Evolutionary conservation across 2,329 filamentous ascomycete species (phyloP).

Genomic region (Calonectria honghensis): DNA sequence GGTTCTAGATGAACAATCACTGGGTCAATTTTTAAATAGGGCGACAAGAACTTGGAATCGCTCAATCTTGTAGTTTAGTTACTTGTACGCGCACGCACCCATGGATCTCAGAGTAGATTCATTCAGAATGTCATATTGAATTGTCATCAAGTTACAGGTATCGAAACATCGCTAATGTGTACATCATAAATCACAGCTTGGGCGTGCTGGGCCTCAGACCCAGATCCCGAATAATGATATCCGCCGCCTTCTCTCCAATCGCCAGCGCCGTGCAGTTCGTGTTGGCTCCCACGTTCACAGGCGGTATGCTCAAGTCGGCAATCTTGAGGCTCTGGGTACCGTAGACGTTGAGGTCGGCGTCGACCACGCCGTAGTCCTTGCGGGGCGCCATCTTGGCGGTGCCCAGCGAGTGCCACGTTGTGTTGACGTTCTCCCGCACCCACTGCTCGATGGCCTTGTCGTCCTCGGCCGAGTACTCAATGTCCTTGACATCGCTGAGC

Average conservation of each 20-base stretch:
- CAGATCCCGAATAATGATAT: constrained; percentile 63
- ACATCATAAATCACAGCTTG: constrained; percentile 13
- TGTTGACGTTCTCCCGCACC: constrained; percentile 63
- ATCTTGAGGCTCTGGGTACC: constrained; percentile 65
- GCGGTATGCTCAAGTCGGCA: constrained; percentile 62
- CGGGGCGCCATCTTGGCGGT: constrained; percentile 67
- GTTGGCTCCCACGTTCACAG: constrained; percentile 66
- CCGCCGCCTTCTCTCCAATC: constrained; percentile 69
- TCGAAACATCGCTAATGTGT: constrained; percentile 7
- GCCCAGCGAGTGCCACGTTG: constrained; percentile 68
- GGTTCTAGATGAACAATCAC: background rate
- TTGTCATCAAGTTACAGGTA: background rate
- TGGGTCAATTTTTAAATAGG: background rate
- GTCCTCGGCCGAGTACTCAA: constrained; percentile 71
- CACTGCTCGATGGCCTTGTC: constrained; percentile 68
- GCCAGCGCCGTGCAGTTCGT: constrained; percentile 69
- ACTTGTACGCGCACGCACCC: background rate
- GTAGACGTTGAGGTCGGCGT: constrained; percentile 63
- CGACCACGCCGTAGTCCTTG: constrained; percentile 63
- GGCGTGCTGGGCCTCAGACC: constrained; percentile 41
- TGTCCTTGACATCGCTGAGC: constrained; percentile 59
- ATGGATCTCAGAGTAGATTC: background rate
- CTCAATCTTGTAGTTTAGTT: background rate
- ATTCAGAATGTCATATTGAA: background rate
- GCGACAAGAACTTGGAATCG: too few relatives aligned